phyloP scores from a whole-genome alignment of 352 stramenopile species.

The Pythium myriotylum region DNA sequence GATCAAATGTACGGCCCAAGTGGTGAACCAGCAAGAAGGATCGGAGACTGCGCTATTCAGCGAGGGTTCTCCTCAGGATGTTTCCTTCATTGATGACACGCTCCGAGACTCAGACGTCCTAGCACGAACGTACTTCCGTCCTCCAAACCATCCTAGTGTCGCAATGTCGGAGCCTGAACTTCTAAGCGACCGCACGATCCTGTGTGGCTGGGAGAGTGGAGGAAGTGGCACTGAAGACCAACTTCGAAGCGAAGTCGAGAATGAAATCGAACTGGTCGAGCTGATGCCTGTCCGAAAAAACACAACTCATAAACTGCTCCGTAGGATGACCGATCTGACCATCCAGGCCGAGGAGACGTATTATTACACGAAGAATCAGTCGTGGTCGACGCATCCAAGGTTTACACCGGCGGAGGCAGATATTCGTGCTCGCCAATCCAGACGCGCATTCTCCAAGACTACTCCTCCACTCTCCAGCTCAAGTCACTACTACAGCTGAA shows the following conservation, averaged over 20 bases:
- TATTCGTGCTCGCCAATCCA: neutral
- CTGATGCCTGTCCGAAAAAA: neutral
- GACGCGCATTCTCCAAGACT: neutral
- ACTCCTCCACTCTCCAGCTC: neutral
- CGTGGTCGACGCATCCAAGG: neutral
- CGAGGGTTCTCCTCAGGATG: too few species aligned
- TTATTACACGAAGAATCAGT: constrained; percentile 6
- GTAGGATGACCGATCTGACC: constrained; percentile 11
- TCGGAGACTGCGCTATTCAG: too few species aligned
- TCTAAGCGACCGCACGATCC: too few species aligned
- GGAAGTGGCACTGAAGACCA: too few species aligned
- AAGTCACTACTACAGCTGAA: too few species aligned
- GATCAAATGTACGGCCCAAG: too few species aligned
- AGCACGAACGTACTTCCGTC: neutral
- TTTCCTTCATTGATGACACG: too few species aligned
- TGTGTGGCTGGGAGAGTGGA: too few species aligned
- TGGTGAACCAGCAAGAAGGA: too few species aligned
- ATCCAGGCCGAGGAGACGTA: constrained; percentile 16
- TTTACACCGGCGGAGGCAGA: neutral
- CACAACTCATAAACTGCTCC: neutral
- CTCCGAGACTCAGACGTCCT: too few species aligned
- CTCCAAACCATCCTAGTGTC: neutral
- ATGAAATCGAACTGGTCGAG: neutral
- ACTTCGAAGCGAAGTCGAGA: neutral
- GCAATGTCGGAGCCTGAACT: neutral